Evolutionary conservation across 2,329 filamentous ascomycete genomes (phyloP), one percentile per base, ranked within the genome.

Genomic region (Thielaviopsis punctulata): DNA sequence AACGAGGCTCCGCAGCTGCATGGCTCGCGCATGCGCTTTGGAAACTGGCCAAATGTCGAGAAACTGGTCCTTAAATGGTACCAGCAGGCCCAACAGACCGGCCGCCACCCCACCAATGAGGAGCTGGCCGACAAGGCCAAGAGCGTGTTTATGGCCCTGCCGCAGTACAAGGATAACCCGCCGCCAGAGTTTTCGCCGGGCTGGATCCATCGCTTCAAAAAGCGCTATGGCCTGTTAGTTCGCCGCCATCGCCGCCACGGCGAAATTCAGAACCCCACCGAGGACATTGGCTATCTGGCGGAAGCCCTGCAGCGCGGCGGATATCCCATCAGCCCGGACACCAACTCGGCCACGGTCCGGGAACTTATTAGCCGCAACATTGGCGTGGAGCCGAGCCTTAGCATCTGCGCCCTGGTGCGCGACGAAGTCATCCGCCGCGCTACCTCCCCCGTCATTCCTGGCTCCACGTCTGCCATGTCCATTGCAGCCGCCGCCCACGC

Each of bases 151-250:
- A 65, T 65, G 44, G 71, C 76, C 58, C 66, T 80, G 24, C 75
- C 76, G 15, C 73, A 75, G 18, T 79, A 80, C 62, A 77, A 75
- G 60, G 76, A 76, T 57, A 75, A 79, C 61, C 63, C 64, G n/a
- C 66, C 76, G 1, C 76, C 76, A 46, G 76, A 80, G 62, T 80
- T 80, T 61, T 79, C 75, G 0, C 76, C 76, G 0, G 76, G 76
- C 41, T 80, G 76, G 76, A 79, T 80, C 54, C 76, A 80, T 58
- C 70, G 76, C 33, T 80, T 80, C 65, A 80, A 80, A 64, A 79
- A 79, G 61, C 70, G 76, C 10, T 80, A 80, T 55, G 75, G 76
- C 0, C 66, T 80, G 15, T 65, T 80, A 18, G 71, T 79, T 46
- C 63, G 75, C 33, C 72, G 76, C 49, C 75, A 78, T 58, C 71